These are phyloP conservation scores for Xylaria acuta DNA, from an alignment of 495 filamentous ascomycete genomes.

Conservation along the genomic window DNA sequence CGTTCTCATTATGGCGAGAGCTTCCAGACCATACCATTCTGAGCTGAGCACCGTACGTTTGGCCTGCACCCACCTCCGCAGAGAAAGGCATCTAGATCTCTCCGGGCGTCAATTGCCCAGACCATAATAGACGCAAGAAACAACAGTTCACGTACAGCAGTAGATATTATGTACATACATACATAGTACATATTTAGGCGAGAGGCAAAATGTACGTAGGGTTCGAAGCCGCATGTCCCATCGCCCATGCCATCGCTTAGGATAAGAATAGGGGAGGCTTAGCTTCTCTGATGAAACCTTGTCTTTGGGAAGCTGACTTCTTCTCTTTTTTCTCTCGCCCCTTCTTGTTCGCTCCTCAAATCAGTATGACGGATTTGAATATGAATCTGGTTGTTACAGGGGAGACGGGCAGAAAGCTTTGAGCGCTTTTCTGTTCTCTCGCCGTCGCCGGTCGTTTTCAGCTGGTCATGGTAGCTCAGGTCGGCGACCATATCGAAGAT, in stretches of 20 bases:
- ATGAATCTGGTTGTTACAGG: neutral
- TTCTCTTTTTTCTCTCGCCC: neutral
- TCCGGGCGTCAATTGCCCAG: neutral
- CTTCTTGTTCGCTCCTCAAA: neutral
- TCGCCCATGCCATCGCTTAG: neutral
- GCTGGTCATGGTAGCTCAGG: slow-evolving; percentile 40
- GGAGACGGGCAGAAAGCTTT: neutral
- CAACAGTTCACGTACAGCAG: neutral
- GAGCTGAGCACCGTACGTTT: slow-evolving; percentile 5
- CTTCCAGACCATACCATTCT: slow-evolving; percentile 11
- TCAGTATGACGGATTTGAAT: neutral
- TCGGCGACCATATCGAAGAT: slow-evolving; percentile 42
- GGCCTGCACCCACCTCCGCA: neutral
- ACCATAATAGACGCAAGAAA: neutral
- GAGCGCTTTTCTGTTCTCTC: neutral
- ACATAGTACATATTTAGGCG: neutral
- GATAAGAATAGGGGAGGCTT: slow-evolving; percentile 21
- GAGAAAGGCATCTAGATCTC: slow-evolving; percentile 18
- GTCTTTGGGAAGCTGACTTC: slow-evolving; percentile 6
- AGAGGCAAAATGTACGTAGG: slow-evolving; percentile 3
- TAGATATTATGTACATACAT: neutral
- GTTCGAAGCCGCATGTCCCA: slow-evolving; percentile 3
- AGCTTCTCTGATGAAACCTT: slow-evolving; percentile 19
- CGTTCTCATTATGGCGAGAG: slow-evolving; percentile 2
- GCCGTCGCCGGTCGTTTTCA: slow-evolving; percentile 2